These are phyloP conservation scores for Pythium guiyangense DNA, from an alignment of 352 stramenopile species.

Conservation along the genomic window DNA sequence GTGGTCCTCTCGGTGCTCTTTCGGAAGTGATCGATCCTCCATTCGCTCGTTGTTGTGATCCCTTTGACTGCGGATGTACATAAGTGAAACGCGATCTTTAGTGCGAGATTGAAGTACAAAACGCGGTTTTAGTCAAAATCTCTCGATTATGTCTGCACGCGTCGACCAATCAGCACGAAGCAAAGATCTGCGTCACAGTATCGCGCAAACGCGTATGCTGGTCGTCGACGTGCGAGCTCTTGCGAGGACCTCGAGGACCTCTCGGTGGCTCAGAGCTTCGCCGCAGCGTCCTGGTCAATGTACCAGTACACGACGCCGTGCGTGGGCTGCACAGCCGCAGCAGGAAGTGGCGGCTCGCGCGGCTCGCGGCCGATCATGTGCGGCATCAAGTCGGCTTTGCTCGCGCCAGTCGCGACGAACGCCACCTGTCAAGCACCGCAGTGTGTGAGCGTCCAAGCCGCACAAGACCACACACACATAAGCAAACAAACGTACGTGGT, in stretches of 20 bases:
- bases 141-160: no score
- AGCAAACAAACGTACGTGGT: slow-evolving; percentile 40
- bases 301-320: slow-evolving; percentile 82
- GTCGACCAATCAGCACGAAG: slow-evolving; percentile 6
- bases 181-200: background rate
- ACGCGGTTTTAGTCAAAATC: no score
- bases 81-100: no score
- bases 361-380: slow-evolving; percentile 69
- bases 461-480: no score
- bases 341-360: slow-evolving; percentile 58
- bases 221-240: no score
- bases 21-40: background rate
- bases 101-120: no score
- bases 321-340: slow-evolving; percentile 63
- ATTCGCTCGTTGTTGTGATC: no score
- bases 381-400: slow-evolving; percentile 87
- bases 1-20: slow-evolving; percentile 1
- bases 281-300: slow-evolving; percentile 73
- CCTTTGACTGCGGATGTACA: no score
- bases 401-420: slow-evolving; percentile 87
- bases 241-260: background rate
- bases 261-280: slow-evolving; percentile 32
- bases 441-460: no score
- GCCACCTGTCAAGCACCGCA: slow-evolving; percentile 48
- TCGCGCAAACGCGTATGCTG: background rate